phyloP scores from a whole-genome alignment of 2,329 filamentous ascomycete genomes.

The Epichloe brachyelytri region DNA sequence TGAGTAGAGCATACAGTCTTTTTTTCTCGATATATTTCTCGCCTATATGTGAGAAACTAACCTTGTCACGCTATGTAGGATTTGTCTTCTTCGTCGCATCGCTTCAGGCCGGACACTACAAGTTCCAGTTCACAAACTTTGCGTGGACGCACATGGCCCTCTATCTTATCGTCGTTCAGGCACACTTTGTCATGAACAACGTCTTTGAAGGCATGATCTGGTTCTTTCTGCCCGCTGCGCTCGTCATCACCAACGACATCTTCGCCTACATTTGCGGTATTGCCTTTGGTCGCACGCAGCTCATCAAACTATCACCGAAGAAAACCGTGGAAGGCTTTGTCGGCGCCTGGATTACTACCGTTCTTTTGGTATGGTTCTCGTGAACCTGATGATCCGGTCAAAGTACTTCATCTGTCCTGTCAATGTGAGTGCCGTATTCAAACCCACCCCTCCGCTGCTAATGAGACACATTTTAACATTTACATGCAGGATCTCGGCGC shows the following conservation, averaged over 20 bases:
- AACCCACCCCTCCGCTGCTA: background rate
- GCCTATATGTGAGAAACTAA: background rate
- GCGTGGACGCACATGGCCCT: constrained; percentile 99
- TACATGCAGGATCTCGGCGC: constrained; percentile 61
- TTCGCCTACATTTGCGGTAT: constrained; percentile 97
- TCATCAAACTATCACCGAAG: constrained; percentile 97
- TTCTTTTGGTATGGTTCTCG: constrained; percentile 69
- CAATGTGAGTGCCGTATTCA: constrained; percentile 40
- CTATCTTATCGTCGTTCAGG: constrained; percentile 93
- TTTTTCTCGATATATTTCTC: background rate
- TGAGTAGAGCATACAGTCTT: constrained; percentile 29
- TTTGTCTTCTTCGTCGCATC: constrained; percentile 98
- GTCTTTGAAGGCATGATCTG: constrained; percentile 99
- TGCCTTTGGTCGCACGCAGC: constrained; percentile 86
- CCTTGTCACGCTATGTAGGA: constrained; percentile 35
- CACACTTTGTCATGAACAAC: constrained; percentile 99
- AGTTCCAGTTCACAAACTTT: constrained; percentile 98
- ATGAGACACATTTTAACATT: background rate
- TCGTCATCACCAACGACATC: constrained; percentile 98
- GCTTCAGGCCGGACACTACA: constrained; percentile 89
- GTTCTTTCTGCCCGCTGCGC: constrained; percentile 91
- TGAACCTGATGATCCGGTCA: constrained; percentile 74
- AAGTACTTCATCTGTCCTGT: constrained; percentile 98
- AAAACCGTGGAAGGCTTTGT: constrained; percentile 98
- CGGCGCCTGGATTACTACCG: constrained; percentile 89